Evolutionary conservation across 108 stramenopile genomes (phyloP).

Genomic region (Cyclotella atomus): DNA sequence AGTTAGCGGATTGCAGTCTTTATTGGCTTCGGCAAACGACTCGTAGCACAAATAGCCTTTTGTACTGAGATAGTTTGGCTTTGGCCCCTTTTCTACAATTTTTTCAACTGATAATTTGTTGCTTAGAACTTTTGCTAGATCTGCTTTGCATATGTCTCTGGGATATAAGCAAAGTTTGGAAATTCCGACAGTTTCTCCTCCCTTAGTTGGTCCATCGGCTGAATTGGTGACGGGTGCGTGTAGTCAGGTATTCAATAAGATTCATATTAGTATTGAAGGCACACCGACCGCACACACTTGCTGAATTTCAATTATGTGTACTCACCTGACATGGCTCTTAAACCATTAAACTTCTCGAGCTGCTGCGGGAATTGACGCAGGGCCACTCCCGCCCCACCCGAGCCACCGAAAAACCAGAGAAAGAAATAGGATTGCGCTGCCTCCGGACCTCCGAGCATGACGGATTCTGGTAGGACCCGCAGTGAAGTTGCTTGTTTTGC

Average conservation of each 20-base stretch:
- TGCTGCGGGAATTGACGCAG: slow-evolving; percentile 65
- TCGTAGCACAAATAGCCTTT: slow-evolving; percentile 70
- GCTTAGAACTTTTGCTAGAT: slow-evolving; percentile 61
- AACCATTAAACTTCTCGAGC: slow-evolving; percentile 45
- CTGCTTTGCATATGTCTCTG: slow-evolving; percentile 60
- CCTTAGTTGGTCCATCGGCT: slow-evolving; percentile 50
- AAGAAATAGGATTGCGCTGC: slow-evolving; percentile 41
- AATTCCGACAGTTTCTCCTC: slow-evolving; percentile 58
- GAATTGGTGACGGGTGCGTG: neutral
- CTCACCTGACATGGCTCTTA: slow-evolving; percentile 42
- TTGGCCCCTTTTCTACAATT: slow-evolving; percentile 64
- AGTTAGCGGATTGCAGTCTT: slow-evolving; percentile 64
- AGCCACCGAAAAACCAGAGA: slow-evolving; percentile 75
- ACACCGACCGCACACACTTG: neutral
- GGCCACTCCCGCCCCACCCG: slow-evolving; percentile 68
- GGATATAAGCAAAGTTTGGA: slow-evolving; percentile 70
- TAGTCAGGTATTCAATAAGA: neutral
- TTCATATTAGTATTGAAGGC: neutral
- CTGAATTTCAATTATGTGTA: neutral
- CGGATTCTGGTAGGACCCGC: slow-evolving; percentile 33
- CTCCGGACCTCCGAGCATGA: slow-evolving; percentile 18
- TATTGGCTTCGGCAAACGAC: slow-evolving; percentile 62
- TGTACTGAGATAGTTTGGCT: slow-evolving; percentile 60
- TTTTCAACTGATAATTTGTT: slow-evolving; percentile 66
- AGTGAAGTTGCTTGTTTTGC: neutral